Evolutionary conservation across 1,284 basidiomycete species (phyloP), one percentile per base, ranked within the genome.

Genomic region (Ustilago curta): DNA sequence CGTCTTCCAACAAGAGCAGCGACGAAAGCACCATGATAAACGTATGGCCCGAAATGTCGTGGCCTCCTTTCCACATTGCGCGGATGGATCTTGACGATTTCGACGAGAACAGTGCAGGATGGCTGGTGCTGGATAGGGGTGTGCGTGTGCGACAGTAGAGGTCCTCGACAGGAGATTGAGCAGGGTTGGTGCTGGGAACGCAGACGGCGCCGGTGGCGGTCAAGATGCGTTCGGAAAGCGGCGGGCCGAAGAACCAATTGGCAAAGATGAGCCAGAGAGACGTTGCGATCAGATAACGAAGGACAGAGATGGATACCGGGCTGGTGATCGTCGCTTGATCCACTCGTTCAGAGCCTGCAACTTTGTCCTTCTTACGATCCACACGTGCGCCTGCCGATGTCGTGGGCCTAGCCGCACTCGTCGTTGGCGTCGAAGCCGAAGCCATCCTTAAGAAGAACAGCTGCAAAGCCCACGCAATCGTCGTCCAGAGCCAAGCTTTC

Each of bases 41-140:
- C 27, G 94, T 89, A 84, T 99, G 96, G 2, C 95, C 95, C 0
- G 93, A 95, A 14, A 98, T 90, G 82, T 99, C 96, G 84, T 97
- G 94, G 0, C 95, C 95, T 67, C 89, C 90, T 80, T 89, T 89
- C 76, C 93, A 85, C 23, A 79, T 57, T 12, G 74, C 47, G 2
- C 63, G 35, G 58, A 71, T 60, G 9, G 29, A 16, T 8, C 48
- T 39, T 3, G 53, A 44, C 0, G 56, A 55, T 3, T 25, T 25
- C 4, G 53, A 40, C 5, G 61, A 25, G 45, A 73, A 71, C 8
- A 78, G 60, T 0, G 65, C 59, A 0, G 77, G 74, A 25, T 78
- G 64, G 27, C 68, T 44, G 12, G 53, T 16, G 19, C 49, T 42
- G 3, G 74, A 74, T 6, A 81, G 47, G 14, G 65, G 59, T 2